phyloP scores from a whole-genome alignment of 2,329 filamentous ascomycete species.

The Ascocoryne sarcoides region DNA sequence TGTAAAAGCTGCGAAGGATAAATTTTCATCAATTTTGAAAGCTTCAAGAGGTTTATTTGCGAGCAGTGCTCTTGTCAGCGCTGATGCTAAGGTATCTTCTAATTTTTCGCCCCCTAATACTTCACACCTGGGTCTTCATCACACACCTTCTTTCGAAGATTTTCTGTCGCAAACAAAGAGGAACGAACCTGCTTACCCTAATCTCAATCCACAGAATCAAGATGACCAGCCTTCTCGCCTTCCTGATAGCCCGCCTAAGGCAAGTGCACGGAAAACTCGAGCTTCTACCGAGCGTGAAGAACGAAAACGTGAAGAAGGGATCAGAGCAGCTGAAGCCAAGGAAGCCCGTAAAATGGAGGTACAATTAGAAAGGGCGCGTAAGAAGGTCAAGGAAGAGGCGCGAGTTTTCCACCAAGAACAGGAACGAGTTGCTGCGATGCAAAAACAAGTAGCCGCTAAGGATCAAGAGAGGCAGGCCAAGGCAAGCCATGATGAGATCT shows the following conservation, averaged over 20 bases:
- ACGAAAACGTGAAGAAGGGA: conserved; percentile 50
- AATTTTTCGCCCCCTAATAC: conserved; percentile 43
- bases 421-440: conserved; percentile 44
- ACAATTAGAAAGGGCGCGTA: conserved; percentile 56
- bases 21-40: conserved; percentile 83
- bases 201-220: conserved; percentile 32
- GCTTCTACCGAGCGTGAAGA: conserved; percentile 55
- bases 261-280: conserved; percentile 38
- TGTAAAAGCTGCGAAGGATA: conserved; percentile 85
- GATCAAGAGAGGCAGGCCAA: conserved; percentile 38
- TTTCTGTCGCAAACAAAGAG: conserved; percentile 29
- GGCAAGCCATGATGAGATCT: conserved; percentile 27
- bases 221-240: conserved; percentile 7
- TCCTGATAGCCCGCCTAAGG: conserved; percentile 19
- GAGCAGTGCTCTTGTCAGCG: conserved; percentile 59
- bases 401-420: conserved; percentile 49
- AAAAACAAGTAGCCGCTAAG: conserved; percentile 45
- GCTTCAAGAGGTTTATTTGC: conserved; percentile 79
- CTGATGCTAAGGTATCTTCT: conserved; percentile 50
- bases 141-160: conserved; percentile 39
- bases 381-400: conserved; percentile 63
- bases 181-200: conserved; percentile 34
- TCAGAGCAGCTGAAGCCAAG: conserved; percentile 48
- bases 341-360: conserved; percentile 53
- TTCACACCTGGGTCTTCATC: conserved; percentile 35